Percentiles rank a stretch among this genome's conserved stretches.
Evolutionary conservation across 2,329 filamentous ascomycete species (phyloP).

Genomic region (Passalora sequoiae): DNA sequence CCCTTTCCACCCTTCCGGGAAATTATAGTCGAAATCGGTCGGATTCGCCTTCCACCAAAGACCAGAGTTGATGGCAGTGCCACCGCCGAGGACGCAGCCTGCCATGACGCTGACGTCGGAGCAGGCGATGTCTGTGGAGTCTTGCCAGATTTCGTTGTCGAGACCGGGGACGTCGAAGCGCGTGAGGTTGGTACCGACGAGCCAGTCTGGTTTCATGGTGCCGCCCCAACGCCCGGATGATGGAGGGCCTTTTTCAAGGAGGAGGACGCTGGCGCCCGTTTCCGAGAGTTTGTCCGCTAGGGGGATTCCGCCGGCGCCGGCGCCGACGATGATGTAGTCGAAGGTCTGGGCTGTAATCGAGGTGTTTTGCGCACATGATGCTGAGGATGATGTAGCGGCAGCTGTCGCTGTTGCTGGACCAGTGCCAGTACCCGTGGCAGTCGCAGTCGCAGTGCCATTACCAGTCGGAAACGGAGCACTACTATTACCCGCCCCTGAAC

Average conservation of each 20-base stretch:
- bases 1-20: constrained; percentile 66
- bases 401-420: constrained; percentile 20
- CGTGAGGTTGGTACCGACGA: constrained; percentile 57
- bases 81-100: constrained; percentile 65
- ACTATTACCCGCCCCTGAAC: constrained; percentile 28
- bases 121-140: constrained; percentile 61
- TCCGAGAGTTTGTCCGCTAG: constrained; percentile 58
- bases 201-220: constrained; percentile 57
- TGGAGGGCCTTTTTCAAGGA: constrained; percentile 47
- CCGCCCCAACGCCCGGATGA: constrained; percentile 63
- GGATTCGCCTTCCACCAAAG: constrained; percentile 64
- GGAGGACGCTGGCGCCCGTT: constrained; percentile 59
- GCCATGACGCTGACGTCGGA: constrained; percentile 68
- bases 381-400: constrained; percentile 20
- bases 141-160: constrained; percentile 64
- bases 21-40: constrained; percentile 66
- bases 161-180: constrained; percentile 68
- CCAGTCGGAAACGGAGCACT: constrained; percentile 6
- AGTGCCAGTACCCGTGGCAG: constrained; percentile 13
- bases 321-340: constrained; percentile 61
- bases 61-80: constrained; percentile 62
- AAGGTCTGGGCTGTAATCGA: constrained; percentile 44
- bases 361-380: constrained; percentile 26
- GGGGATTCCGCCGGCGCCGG: constrained; percentile 59
- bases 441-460: constrained; percentile 10